phyloP scores from a whole-genome alignment of 139 green algal genomes.

The Coelastrella sp. region DNA sequence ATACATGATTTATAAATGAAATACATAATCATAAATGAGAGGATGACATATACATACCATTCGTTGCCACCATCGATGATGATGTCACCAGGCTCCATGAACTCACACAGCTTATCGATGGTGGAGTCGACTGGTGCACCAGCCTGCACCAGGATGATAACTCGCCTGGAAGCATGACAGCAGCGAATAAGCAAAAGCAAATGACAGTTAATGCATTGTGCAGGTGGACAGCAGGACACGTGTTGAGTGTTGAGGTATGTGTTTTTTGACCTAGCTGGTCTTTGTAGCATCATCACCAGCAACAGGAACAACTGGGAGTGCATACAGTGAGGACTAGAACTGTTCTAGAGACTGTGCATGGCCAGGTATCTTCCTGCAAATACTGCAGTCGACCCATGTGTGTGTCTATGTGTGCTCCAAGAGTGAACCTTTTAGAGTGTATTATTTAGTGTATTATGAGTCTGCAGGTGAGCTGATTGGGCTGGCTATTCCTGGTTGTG shows the following conservation, averaged over 20 bases:
- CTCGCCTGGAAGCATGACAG: constrained; percentile 65
- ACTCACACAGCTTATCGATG: constrained; percentile 86
- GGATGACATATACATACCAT: constrained; percentile 76
- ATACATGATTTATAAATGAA: not conserved
- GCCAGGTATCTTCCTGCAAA: too few species aligned
- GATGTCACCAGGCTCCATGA: constrained; percentile 95
- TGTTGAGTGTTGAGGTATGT: not conserved
- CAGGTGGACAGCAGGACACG: not conserved
- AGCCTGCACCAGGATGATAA: constrained; percentile 99
- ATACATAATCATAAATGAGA: not conserved
- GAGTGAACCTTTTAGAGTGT: too few species aligned
- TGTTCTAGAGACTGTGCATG: too few species aligned
- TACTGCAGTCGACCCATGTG: too few species aligned
- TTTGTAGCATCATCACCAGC: too few species aligned
- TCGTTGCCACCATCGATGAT: constrained; percentile 99
- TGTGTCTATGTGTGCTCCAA: too few species aligned
- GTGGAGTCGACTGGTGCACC: constrained; percentile 96
- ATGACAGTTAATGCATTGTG: not conserved
- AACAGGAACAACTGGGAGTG: too few species aligned
- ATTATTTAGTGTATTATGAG: too few species aligned
- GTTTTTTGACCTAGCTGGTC: too few species aligned
- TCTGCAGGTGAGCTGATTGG: too few species aligned
- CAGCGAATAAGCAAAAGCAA: not conserved
- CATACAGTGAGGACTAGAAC: too few species aligned
- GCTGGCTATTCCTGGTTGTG: too few species aligned